Conservation (phyloP, 495 filamentous ascomycete genomes). For the Daldinia grandis region DNA sequence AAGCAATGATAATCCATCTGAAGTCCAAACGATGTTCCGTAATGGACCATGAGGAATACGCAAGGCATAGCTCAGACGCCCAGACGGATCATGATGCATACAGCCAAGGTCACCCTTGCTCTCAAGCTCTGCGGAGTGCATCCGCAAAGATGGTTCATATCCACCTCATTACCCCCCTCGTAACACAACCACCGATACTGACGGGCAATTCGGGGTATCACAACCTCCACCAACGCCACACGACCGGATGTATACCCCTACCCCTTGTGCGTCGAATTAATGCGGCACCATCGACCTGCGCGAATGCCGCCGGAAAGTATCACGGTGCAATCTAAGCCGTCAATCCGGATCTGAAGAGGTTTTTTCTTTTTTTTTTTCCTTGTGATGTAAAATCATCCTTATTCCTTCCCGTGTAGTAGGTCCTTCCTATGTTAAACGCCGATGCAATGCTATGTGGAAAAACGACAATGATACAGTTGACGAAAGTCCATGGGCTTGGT, state of each 20-base stretch:
- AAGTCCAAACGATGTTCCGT: neutral
- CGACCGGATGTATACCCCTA: conserved; percentile 26
- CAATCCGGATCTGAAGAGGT: conserved; percentile 26
- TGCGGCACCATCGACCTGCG: conserved; percentile 70
- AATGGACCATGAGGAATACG: neutral
- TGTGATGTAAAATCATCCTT: conserved; percentile 36
- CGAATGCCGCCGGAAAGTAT: conserved; percentile 57
- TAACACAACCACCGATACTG: conserved; percentile 6
- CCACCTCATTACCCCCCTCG: conserved; percentile 14
- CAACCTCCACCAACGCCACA: conserved; percentile 20
- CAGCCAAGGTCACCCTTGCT: conserved; percentile 8
- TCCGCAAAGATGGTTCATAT: neutral
- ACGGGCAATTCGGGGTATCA: conserved; percentile 28
- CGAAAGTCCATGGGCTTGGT: neutral
- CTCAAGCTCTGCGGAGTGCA: neutral
- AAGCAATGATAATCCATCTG: neutral
- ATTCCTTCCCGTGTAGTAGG: conserved; percentile 48
- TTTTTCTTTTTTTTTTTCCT: conserved; percentile 39
- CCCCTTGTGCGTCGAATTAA: conserved; percentile 47
- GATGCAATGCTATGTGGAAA: conserved; percentile 61
- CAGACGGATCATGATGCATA: conserved; percentile 13
- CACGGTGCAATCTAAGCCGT: conserved; percentile 46
- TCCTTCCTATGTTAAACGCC: conserved; percentile 57
- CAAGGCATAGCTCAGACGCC: neutral
- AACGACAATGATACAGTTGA: conserved; percentile 51